Percentiles rank a stretch among this genome's conserved stretches.
Conservation (phyloP, 805 yeast genomes). For the Candida koratica region DNA sequence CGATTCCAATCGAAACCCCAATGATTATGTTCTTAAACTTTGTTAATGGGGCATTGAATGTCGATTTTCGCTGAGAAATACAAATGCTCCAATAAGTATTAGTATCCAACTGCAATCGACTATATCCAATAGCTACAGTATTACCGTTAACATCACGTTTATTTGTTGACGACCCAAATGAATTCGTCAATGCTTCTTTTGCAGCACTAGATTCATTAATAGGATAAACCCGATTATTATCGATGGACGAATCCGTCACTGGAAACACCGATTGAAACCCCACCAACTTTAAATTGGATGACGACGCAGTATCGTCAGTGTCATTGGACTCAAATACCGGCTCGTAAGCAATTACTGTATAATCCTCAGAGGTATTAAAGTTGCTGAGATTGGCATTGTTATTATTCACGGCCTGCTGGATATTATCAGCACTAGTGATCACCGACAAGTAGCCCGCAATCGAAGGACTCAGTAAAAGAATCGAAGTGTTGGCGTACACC, state of each 20-base stretch:
- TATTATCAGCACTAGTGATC: conserved; percentile 30
- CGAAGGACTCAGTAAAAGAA: conserved; percentile 49
- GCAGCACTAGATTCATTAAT: conserved; percentile 27
- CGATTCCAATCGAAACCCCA: conserved; percentile 76
- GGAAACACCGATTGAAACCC: conserved; percentile 38
- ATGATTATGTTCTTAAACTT: conserved; percentile 63
- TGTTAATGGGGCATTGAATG: conserved; percentile 60
- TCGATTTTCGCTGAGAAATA: conserved; percentile 57
- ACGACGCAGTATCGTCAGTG: conserved; percentile 33
- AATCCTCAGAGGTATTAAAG: conserved; percentile 18
- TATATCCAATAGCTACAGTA: conserved; percentile 34
- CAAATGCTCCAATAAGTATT: conserved; percentile 65
- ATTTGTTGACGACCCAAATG: conserved; percentile 28
- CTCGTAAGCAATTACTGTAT: conserved; percentile 29
- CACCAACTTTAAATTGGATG: conserved; percentile 42
- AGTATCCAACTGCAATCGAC: conserved; percentile 25
- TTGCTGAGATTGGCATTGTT: conserved; percentile 11
- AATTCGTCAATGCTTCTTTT: conserved; percentile 22
- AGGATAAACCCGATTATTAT: conserved; percentile 23
- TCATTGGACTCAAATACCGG: conserved; percentile 27
- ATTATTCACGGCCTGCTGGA: conserved; percentile 27
- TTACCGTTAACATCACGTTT: conserved; percentile 21
- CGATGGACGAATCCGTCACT: conserved; percentile 11
- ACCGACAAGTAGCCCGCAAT: conserved; percentile 72
- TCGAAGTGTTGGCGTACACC: conserved; percentile 68